Evolutionary conservation across 306 rosid species (phyloP).

Genomic region (Spatholobus suberectus): DNA sequence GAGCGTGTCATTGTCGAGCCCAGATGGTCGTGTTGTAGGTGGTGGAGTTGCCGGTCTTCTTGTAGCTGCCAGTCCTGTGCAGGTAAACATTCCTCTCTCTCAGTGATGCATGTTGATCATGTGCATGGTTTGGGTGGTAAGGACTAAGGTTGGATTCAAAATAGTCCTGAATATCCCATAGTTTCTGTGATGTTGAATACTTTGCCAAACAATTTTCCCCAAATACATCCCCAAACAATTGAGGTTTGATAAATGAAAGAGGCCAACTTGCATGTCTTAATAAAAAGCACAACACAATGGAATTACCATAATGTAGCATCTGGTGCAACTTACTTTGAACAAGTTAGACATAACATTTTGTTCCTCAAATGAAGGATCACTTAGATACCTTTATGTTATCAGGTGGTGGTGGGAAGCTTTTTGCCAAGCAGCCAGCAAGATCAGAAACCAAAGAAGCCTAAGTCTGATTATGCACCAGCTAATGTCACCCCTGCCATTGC

Average conservation of each 20-base stretch:
- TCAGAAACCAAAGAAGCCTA: conserved; percentile 62
- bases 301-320: not conserved
- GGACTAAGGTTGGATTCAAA: not conserved
- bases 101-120: not conserved
- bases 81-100: conserved; percentile 49
- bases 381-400: conserved; percentile 22
- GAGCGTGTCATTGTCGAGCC: conserved; percentile 72
- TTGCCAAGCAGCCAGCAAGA: conserved; percentile 66
- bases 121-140: not conserved
- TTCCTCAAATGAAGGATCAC: conserved; percentile 21
- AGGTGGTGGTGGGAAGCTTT: conserved; percentile 85
- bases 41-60: conserved; percentile 82
- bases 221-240: not conserved
- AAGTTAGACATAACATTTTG: not conserved
- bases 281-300: not conserved
- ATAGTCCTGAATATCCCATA: not conserved
- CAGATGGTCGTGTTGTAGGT: conserved; percentile 71
- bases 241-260: not conserved
- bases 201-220: not conserved
- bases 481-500: conserved; percentile 37
- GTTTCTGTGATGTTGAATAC: conserved; percentile 4
- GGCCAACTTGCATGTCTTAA: not conserved
- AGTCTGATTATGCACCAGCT: conserved; percentile 40
- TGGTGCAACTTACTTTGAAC: not conserved
- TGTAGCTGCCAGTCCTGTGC: conserved; percentile 79